These are phyloP conservation scores for Huntiella decipiens DNA, from an alignment of 2,329 filamentous ascomycete genomes.

Conservation along the genomic window DNA sequence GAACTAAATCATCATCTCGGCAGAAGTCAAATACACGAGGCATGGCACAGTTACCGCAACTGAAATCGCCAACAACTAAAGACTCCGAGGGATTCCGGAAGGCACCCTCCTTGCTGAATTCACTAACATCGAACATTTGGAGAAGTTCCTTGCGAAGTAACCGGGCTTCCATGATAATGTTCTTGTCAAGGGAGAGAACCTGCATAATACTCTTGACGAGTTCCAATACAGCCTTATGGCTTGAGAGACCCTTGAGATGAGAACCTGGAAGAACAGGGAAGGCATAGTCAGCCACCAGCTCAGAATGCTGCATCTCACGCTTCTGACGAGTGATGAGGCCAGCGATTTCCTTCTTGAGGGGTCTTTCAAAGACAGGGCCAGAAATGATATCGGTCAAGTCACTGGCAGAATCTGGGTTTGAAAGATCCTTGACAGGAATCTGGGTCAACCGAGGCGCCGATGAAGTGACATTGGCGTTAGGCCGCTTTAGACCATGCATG, in stretches of 20 bases:
- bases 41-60: constrained; percentile 81
- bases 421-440: constrained; percentile 36
- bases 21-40: constrained; percentile 81
- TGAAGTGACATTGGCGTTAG: constrained; percentile 29
- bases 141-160: constrained; percentile 78
- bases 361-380: constrained; percentile 69
- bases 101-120: constrained; percentile 74
- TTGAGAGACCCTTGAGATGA: constrained; percentile 23
- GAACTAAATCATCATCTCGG: constrained; percentile 65
- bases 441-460: constrained; percentile 32
- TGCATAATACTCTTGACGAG: constrained; percentile 89
- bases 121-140: constrained; percentile 76
- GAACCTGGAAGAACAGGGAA: constrained; percentile 68
- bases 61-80: constrained; percentile 54
- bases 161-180: constrained; percentile 72
- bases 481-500: constrained; percentile 74
- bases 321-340: constrained; percentile 70
- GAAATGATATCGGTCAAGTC: constrained; percentile 38
- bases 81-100: constrained; percentile 72
- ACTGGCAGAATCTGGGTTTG: constrained; percentile 36
- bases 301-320: constrained; percentile 73
- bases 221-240: constrained; percentile 37
- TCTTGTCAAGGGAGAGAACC: constrained; percentile 75
- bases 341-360: constrained; percentile 73
- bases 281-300: constrained; percentile 67